Conservation (phyloP, 495 filamentous ascomycete genomes). For the Neurospora sp. region DNA sequence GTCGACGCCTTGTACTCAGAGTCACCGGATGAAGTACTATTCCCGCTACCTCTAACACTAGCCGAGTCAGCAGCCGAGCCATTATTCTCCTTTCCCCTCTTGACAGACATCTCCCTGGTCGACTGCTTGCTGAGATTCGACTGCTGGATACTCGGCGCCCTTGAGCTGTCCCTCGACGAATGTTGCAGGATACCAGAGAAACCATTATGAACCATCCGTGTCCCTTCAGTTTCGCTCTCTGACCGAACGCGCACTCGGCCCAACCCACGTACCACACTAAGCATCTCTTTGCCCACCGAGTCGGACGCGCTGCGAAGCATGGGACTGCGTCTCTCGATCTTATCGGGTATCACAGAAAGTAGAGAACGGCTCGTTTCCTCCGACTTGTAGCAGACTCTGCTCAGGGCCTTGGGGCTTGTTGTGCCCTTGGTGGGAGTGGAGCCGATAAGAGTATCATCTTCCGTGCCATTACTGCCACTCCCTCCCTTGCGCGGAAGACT, state of each 20-base stretch:
- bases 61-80: background rate
- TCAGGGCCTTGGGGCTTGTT: background rate
- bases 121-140: conserved; percentile 11
- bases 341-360: conserved; percentile 30
- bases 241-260: background rate
- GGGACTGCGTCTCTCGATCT: conserved; percentile 18
- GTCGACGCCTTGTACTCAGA: conserved; percentile 2
- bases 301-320: background rate
- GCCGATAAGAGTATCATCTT: conserved; percentile 1
- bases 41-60: background rate
- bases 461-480: conserved; percentile 1
- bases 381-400: background rate
- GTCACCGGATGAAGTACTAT: background rate
- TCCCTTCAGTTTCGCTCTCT: background rate
- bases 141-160: conserved; percentile 6
- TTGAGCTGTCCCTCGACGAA: conserved; percentile 9
- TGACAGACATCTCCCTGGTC: conserved; percentile 6
- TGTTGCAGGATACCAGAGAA: background rate
- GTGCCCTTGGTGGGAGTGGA: background rate
- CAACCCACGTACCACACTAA: conserved; percentile 2
- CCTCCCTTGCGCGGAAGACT: conserved; percentile 13
- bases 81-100: conserved; percentile 18
- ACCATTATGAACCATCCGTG: background rate
- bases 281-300: background rate
- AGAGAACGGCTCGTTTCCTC: conserved; percentile 7